A percentile compares a stretch with the other conserved stretches of the same genome.
Conservation (phyloP, 2,329 filamentous ascomycete species). For the Cladorrhinum sp. region DNA sequence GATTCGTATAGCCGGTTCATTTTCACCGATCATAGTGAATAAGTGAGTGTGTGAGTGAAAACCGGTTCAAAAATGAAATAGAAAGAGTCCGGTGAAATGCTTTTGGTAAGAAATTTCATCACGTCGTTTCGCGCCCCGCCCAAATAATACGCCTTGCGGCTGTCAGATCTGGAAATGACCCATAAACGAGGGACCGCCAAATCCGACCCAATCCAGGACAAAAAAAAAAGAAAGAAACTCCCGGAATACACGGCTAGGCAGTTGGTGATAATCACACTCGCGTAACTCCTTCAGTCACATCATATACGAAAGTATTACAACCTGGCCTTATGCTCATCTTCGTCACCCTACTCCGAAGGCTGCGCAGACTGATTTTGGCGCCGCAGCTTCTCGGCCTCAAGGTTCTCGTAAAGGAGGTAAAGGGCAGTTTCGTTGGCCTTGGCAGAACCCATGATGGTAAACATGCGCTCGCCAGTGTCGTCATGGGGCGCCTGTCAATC, state of each 20-base stretch:
- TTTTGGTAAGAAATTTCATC: conserved; percentile 38
- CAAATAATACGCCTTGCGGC: conserved; percentile 58
- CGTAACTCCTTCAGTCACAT: conserved; percentile 21
- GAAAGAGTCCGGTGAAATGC: conserved; percentile 32
- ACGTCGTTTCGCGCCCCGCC: conserved; percentile 45
- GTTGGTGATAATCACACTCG: conserved; percentile 19
- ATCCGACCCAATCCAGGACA: conserved; percentile 46
- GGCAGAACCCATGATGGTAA: conserved; percentile 96
- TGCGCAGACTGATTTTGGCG: conserved; percentile 69
- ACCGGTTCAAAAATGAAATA: conserved; percentile 31
- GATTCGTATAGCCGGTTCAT: conserved; percentile 12
- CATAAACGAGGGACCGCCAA: conserved; percentile 46
- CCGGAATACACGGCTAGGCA: conserved; percentile 31
- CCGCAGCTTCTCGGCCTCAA: conserved; percentile 98
- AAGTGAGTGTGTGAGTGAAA: conserved; percentile 36
- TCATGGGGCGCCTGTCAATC: conserved; percentile 73
- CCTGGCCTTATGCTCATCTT: conserved; percentile 24
- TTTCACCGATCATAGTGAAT: conserved; percentile 23
- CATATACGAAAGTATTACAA: conserved; percentile 27
- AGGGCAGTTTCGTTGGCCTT: conserved; percentile 93
- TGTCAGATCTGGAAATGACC: conserved; percentile 57
- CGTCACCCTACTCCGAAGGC: conserved; percentile 46
- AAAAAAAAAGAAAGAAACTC: conserved; percentile 22
- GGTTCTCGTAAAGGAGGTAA: conserved; percentile 96
- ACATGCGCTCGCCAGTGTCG: conserved; percentile 98